phyloP scores from a whole-genome alignment of 2,329 filamentous ascomycete species.

The Colletotrichum chlorophyti region DNA sequence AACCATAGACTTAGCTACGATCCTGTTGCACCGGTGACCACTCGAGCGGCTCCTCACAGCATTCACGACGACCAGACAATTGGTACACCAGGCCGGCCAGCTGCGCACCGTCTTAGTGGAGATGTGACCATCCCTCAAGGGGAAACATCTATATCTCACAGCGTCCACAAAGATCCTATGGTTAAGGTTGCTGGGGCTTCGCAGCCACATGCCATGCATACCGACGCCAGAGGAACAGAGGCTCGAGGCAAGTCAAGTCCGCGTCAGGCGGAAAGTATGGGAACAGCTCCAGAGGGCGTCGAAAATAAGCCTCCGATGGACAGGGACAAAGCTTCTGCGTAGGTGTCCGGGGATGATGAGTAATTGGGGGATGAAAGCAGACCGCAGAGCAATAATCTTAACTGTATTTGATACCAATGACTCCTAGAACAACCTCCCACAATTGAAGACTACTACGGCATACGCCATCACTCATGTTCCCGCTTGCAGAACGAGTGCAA shows the following conservation, averaged over 20 bases:
- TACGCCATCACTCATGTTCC: too few species aligned
- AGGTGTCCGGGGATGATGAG: not conserved
- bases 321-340: not conserved
- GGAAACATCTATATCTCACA: not conserved
- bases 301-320: not conserved
- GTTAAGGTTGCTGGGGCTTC: not conserved
- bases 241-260: not conserved
- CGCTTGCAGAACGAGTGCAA: too few species aligned
- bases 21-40: not conserved
- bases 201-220: not conserved
- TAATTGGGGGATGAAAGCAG: not conserved
- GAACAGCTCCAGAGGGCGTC: not conserved
- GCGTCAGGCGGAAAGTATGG: not conserved
- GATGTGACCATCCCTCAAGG: not conserved
- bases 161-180: slow-evolving; percentile 1
- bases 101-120: not conserved
- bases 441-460: not conserved
- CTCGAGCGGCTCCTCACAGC: not conserved
- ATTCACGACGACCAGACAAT: slow-evolving; percentile 7
- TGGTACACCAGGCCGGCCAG: not conserved
- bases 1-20: slow-evolving; percentile 18
- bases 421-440: not conserved
- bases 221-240: not conserved
- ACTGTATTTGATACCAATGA: not conserved
- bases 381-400: slow-evolving; percentile 1